phyloP scores from a whole-genome alignment of 768 basidiomycete species.

The Lentinula raphanica region DNA sequence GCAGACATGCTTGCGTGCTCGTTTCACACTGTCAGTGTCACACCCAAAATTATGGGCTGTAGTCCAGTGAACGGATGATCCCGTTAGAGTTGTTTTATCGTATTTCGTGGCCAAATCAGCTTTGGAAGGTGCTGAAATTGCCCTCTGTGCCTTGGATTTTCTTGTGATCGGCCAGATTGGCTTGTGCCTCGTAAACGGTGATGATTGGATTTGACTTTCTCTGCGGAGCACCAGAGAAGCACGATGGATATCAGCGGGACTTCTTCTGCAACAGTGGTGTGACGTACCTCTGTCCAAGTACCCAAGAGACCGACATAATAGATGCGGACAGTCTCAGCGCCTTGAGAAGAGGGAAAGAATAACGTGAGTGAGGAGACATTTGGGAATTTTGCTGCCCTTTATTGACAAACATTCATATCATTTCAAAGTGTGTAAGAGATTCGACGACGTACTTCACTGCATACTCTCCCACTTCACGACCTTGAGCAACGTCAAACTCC shows the following conservation, averaged over 20 bases:
- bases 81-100: background rate
- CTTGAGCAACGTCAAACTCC: constrained; percentile 64
- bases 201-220: constrained; percentile 74
- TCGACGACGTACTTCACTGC: constrained; percentile 58
- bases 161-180: constrained; percentile 83
- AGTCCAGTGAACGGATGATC: too few relatives aligned
- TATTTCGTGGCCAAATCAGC: background rate
- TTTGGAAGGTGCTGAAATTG: constrained; percentile 40
- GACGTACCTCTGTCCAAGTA: constrained; percentile 67
- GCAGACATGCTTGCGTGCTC: too few relatives aligned
- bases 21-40: too few relatives aligned
- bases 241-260: background rate
- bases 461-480: constrained; percentile 80
- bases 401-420: background rate
- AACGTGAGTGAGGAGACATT: constrained; percentile 77
- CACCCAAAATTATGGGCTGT: too few relatives aligned
- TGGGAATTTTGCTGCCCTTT: constrained; percentile 81
- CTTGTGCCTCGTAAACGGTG: constrained; percentile 83
- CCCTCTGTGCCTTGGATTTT: constrained; percentile 80
- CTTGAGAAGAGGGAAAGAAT: constrained; percentile 76
- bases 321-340: constrained; percentile 68
- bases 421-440: background rate
- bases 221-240: constrained; percentile 30
- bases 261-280: background rate
- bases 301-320: constrained; percentile 88